Percentiles rank a stretch among this genome's conserved stretches.
Conservation (phyloP, 2,329 filamentous ascomycete genomes). For the Pestalotiopsis sp. region DNA sequence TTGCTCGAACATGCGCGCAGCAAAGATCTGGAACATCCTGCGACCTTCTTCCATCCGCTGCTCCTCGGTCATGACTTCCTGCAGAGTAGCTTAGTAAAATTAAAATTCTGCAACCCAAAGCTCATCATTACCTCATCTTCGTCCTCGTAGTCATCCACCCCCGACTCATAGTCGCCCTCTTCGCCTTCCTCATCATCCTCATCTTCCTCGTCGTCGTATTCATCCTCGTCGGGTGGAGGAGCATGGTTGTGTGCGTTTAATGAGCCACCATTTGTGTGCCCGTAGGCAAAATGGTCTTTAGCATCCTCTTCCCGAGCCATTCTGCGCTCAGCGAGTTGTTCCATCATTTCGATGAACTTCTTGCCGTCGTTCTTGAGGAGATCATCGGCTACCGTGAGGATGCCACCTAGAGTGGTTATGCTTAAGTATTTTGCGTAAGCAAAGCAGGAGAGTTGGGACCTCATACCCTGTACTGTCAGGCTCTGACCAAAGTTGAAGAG, state of each 20-base stretch:
- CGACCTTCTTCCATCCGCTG: constrained; percentile 98
- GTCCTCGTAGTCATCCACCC: constrained; percentile 68
- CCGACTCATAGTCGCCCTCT: constrained; percentile 63
- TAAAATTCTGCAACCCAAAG: constrained; percentile 19
- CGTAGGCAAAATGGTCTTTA: constrained; percentile 62
- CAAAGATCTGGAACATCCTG: constrained; percentile 99
- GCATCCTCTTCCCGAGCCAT: constrained; percentile 97
- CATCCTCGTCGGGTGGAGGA: constrained; percentile 75
- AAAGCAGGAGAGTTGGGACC: constrained; percentile 17
- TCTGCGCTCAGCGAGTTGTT: constrained; percentile 93
- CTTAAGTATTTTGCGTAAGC: constrained; percentile 23
- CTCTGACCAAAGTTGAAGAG: constrained; percentile 98
- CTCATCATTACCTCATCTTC: constrained; percentile 70
- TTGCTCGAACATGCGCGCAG: constrained; percentile 98
- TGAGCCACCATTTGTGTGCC: constrained; percentile 62
- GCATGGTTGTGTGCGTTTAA: constrained; percentile 65
- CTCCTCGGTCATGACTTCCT: constrained; percentile 97
- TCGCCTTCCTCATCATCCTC: constrained; percentile 68
- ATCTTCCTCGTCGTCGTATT: constrained; percentile 67
- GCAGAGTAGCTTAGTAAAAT: constrained; percentile 47
- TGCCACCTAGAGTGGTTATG: constrained; percentile 72
- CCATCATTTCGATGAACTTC: constrained; percentile 99
- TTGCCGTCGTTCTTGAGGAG: constrained; percentile 98
- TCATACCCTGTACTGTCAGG: constrained; percentile 83
- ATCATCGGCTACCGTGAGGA: constrained; percentile 97